A percentile compares a stretch with the other conserved stretches of the same genome.
Conservation (phyloP, 2,329 filamentous ascomycete species). For the Claviceps fusiformis region DNA sequence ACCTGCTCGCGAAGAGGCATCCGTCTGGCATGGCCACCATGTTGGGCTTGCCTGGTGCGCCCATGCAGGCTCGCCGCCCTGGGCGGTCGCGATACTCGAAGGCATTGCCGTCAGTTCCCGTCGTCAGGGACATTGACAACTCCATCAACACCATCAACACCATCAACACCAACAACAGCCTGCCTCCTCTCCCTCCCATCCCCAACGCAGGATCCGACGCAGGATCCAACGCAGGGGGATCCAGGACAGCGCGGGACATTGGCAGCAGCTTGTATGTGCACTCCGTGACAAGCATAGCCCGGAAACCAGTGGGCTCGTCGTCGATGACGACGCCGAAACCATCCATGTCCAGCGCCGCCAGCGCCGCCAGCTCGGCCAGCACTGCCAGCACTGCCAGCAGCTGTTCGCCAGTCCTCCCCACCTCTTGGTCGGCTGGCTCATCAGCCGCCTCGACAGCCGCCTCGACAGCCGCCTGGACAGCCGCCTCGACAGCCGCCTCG, state of each 20-base stretch:
- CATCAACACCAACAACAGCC: slow-evolving; percentile 9
- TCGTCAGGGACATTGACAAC: slow-evolving; percentile 8
- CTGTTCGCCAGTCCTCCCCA: slow-evolving; percentile 10
- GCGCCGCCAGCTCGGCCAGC: neutral
- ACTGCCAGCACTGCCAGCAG: neutral
- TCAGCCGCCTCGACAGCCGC: neutral
- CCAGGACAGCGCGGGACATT: slow-evolving; percentile 7
- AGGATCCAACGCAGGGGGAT: neutral
- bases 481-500: neutral
- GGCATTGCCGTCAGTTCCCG: slow-evolving; percentile 38
- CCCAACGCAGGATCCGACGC: slow-evolving; percentile 7
- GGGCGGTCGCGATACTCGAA: slow-evolving; percentile 45
- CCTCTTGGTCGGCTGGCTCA: neutral
- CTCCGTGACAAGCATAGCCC: slow-evolving; percentile 4
- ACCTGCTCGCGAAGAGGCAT: neutral
- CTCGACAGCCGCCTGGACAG: too few species aligned
- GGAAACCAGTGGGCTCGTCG: slow-evolving; percentile 10
- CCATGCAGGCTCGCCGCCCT: slow-evolving; percentile 8
- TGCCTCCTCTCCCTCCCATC: slow-evolving; percentile 10
- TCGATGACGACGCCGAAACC: too few species aligned
- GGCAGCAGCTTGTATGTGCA: neutral
- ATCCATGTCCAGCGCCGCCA: too few species aligned
- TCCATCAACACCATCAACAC: slow-evolving; percentile 10
- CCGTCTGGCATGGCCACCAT: neutral
- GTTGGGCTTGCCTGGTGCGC: slow-evolving; percentile 1